Conservation (phyloP, 2,329 filamentous ascomycete species). For the Tympanopsis confertula region DNA sequence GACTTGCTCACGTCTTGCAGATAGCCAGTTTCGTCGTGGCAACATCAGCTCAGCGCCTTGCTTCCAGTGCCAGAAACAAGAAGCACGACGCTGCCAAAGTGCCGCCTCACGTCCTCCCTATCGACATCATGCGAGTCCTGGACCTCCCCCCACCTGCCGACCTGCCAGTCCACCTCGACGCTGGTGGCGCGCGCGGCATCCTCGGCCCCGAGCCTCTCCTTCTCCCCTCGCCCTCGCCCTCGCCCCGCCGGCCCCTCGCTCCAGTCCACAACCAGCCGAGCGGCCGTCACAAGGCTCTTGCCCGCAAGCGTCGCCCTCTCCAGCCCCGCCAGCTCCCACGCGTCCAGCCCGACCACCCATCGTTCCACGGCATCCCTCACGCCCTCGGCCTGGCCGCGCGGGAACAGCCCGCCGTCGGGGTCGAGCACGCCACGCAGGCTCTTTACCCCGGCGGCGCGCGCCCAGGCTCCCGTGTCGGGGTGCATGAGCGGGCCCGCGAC, state of each 20-base stretch:
- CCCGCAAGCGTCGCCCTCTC: slow-evolving; percentile 75
- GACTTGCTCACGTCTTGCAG: no score
- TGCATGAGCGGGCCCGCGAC: slow-evolving; percentile 62
- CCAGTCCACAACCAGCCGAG: slow-evolving; percentile 75
- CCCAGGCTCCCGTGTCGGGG: slow-evolving; percentile 76
- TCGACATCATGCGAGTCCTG: slow-evolving; percentile 97
- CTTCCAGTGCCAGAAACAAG: slow-evolving; percentile 54
- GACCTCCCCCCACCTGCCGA: slow-evolving; percentile 83
- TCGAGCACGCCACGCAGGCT: slow-evolving; percentile 70
- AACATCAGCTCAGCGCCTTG: no score
- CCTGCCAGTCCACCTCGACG: slow-evolving; percentile 85
- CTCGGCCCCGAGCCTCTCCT: slow-evolving; percentile 60
- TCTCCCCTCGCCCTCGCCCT: slow-evolving; percentile 20
- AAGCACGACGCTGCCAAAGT: slow-evolving; percentile 77
- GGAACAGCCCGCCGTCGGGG: slow-evolving; percentile 63
- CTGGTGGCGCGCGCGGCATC: slow-evolving; percentile 69
- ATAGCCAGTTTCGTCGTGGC: no score
- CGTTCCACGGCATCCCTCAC: slow-evolving; percentile 67
- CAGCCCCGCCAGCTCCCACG: slow-evolving; percentile 76
- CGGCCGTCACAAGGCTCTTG: slow-evolving; percentile 74
- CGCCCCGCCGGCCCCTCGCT: slow-evolving; percentile 56
- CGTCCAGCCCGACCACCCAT: slow-evolving; percentile 63
- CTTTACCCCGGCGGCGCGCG: slow-evolving; percentile 65
- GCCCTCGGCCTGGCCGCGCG: slow-evolving; percentile 57
- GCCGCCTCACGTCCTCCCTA: slow-evolving; percentile 75